phyloP scores from a whole-genome alignment of 805 yeast genomes.

The Cyberlindnera sargentensis region DNA sequence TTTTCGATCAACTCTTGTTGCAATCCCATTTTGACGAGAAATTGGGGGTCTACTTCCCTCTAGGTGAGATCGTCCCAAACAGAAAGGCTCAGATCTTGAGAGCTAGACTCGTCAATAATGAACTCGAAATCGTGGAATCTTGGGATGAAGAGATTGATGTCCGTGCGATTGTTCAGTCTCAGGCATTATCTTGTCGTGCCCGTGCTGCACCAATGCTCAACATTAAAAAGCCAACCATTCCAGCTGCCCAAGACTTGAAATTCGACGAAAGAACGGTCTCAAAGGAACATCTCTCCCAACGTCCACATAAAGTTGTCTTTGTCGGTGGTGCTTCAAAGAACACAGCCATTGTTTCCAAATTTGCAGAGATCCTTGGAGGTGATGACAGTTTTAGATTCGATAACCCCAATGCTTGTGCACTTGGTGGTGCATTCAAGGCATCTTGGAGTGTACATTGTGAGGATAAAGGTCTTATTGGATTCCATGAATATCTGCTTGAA shows the following conservation, averaged over 20 bases:
- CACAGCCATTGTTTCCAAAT: conserved; percentile 54
- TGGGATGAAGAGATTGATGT: conserved; percentile 62
- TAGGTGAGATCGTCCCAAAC: conserved; percentile 89
- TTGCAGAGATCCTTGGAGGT: conserved; percentile 71
- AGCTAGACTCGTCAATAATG: conserved; percentile 31
- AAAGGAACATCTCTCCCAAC: conserved; percentile 23
- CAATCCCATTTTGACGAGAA: conserved; percentile 29
- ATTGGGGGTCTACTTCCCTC: conserved; percentile 78
- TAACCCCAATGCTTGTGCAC: conserved; percentile 84
- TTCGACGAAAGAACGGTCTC: conserved; percentile 28
- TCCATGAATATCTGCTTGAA: conserved; percentile 39
- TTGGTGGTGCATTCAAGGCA: conserved; percentile 87
- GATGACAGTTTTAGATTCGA: conserved; percentile 53
- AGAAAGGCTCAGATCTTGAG: conserved; percentile 57
- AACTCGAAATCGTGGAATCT: conserved; percentile 27
- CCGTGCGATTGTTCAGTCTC: conserved; percentile 74
- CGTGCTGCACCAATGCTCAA: conserved; percentile 75
- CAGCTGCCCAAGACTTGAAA: conserved; percentile 12
- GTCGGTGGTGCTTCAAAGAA: conserved; percentile 89
- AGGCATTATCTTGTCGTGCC: conserved; percentile 76
- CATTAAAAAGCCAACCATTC: conserved; percentile 7
- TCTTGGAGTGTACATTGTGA: conserved; percentile 48
- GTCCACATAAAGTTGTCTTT: conserved; percentile 65
- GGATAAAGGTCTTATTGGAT: conserved; percentile 17
- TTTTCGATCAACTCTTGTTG: conserved; percentile 51